Evolutionary conservation across 2,329 filamentous ascomycete genomes (phyloP).

Genomic region (Ophiostoma australiae): DNA sequence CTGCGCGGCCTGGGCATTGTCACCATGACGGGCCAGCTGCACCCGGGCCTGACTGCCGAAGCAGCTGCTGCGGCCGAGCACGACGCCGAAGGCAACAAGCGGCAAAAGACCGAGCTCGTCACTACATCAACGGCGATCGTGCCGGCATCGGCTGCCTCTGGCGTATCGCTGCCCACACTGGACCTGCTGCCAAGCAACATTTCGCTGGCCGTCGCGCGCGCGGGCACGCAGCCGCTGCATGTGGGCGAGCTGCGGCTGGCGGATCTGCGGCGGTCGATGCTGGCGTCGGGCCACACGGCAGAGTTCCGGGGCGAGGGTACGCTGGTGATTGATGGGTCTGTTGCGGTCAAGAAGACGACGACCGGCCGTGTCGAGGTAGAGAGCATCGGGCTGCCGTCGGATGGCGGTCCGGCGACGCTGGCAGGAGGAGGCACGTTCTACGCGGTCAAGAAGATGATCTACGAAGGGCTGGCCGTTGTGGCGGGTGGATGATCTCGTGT

Average conservation of each 20-base stretch:
- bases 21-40: constrained; percentile 73
- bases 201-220: constrained; percentile 53
- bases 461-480: constrained; percentile 88
- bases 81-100: constrained; percentile 42
- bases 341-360: constrained; percentile 82
- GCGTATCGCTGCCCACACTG: constrained; percentile 43
- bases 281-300: constrained; percentile 73
- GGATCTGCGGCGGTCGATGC: constrained; percentile 80
- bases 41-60: constrained; percentile 35
- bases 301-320: constrained; percentile 94
- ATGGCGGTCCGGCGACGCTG: constrained; percentile 38
- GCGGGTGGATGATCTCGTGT: constrained; percentile 56
- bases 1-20: constrained; percentile 86
- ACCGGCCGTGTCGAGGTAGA: constrained; percentile 87
- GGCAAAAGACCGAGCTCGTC: constrained; percentile 42
- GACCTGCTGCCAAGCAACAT: constrained; percentile 47
- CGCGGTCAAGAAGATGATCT: constrained; percentile 84
- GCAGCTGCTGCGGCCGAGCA: constrained; percentile 36
- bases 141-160: constrained; percentile 26
- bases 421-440: constrained; percentile 68
- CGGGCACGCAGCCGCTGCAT: constrained; percentile 80
- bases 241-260: constrained; percentile 89
- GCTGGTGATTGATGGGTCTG: constrained; percentile 78
- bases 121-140: not conserved
- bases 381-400: constrained; percentile 56